Evolutionary conservation across 441 rosid genomes (phyloP), one percentile per base, ranked within the genome.

Genomic region (Aleurites moluccanus): DNA sequence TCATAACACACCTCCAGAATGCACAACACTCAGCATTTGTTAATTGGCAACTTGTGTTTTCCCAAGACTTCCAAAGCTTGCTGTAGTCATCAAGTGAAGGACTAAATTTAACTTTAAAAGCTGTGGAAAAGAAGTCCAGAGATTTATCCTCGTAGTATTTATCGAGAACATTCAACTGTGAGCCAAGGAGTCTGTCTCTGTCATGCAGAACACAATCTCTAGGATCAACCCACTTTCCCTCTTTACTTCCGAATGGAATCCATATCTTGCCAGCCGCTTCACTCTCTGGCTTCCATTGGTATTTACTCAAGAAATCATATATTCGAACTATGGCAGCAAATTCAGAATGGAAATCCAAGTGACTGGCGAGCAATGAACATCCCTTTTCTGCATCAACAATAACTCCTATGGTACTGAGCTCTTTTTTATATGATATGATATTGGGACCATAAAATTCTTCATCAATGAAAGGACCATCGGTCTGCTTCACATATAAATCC

Each of bases 401-500:
- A 57, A 92, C 93, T 65, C 98, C 93, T 10, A 89, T 70, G 1
- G 80, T 66, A 13, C 62, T 62, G 6, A 91, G 88, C 89, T 88
- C 94, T 18, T 77, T 30, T 52, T 18, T 71, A 79, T 60, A 89
- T 0, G 59, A 45, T 23, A 27, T 64, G 14, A 87, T 70, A 60
- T 72, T 67, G 18, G 79, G 55, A 56, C 94, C 90, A 75, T 89
- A 92, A 75, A 81, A 89, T 25, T 35, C 83, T 77, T 88, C 90
- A 45, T 89, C 90, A 18, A 92, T 82, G 85, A 92, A 90, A 6
- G 96, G 96, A 10, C 97, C 97, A 78, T 92, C 94, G 5, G 75
- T 42, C 64, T 7, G 86, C 77, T 84, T 77, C 72, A 92, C 52
- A 65, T 11, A 16, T 45, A 30, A 42, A n/a, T 52, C 77, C 87